Percentiles rank a stretch among this genome's conserved stretches.
phyloP scores from a whole-genome alignment of 73 alveolate species.

The Tetrahymena malaccensis region DNA sequence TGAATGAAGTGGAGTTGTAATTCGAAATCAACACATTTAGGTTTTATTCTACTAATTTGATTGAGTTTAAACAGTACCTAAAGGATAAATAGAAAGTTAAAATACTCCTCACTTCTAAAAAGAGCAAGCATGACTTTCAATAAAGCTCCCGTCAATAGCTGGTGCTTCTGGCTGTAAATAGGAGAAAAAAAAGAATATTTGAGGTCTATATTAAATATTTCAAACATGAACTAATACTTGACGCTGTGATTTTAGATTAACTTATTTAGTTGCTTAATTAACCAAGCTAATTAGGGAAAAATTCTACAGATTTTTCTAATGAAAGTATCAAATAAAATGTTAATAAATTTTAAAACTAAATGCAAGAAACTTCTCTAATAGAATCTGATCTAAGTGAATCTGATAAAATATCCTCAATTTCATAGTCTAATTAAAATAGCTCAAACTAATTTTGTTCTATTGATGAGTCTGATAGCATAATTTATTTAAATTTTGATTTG shows the following conservation, averaged over 20 bases:
- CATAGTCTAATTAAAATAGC: neutral
- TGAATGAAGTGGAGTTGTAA: neutral
- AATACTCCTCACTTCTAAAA: neutral
- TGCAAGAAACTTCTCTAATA: neutral
- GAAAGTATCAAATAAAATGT: neutral
- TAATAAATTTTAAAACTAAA: neutral
- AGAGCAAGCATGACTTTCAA: neutral
- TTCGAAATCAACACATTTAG: neutral
- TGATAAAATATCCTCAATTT: neutral
- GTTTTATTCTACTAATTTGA: neutral
- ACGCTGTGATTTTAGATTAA: neutral
- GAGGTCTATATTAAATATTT: neutral
- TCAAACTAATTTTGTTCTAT: neutral
- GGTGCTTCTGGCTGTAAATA: neutral
- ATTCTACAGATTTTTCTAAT: neutral
- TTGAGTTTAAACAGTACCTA: neutral
- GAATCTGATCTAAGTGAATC: neutral
- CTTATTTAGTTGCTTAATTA: neutral
- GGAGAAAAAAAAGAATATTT: neutral
- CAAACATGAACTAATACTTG: neutral
- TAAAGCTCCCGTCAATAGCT: neutral
- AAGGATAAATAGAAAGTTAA: neutral
- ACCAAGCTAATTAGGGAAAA: neutral
- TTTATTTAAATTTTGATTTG: neutral
- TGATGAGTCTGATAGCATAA: neutral